Percentiles rank a stretch among this genome's conserved stretches.
These are phyloP conservation scores for Chlamydomonas urium DNA, from an alignment of 139 green algal species.

Conservation along the genomic window DNA sequence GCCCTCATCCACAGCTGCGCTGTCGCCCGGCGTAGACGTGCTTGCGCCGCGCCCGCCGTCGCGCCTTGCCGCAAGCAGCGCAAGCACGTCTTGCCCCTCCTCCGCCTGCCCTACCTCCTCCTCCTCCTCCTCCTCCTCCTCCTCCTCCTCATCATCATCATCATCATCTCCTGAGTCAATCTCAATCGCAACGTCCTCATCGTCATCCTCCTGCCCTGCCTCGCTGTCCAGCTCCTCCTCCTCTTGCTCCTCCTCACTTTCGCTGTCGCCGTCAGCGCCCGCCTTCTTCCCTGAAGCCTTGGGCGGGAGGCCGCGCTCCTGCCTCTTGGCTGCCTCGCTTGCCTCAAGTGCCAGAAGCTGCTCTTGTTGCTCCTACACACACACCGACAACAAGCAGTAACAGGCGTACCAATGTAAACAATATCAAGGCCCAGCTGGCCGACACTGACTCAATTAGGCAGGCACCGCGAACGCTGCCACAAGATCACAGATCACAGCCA, in stretches of 20 bases:
- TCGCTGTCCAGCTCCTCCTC: conserved; percentile 17
- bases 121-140: conserved; percentile 19
- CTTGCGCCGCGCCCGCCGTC: not conserved
- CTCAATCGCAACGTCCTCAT: conserved; percentile 17
- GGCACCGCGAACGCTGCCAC: too few relatives aligned
- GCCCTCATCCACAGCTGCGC: conserved; percentile 43
- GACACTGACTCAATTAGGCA: too few relatives aligned
- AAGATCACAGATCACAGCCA: too few relatives aligned
- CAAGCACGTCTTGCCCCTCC: conserved; percentile 14
- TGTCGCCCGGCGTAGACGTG: conserved; percentile 46
- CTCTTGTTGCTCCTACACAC: conserved; percentile 3
- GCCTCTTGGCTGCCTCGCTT: not conserved
- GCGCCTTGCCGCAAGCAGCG: conserved; percentile 7
- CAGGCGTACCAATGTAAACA: not conserved
- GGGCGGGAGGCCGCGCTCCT: not conserved
- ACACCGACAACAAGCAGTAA: not conserved
- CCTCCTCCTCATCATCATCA: conserved; percentile 23
- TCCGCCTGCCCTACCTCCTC: conserved; percentile 32
- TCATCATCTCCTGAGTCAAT: conserved; percentile 25
- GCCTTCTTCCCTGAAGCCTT: not conserved
- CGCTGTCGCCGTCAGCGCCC: conserved; percentile 3
- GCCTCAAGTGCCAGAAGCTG: not conserved
- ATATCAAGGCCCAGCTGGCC: too few relatives aligned
- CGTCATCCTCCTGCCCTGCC: conserved; percentile 7
- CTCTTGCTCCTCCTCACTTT: conserved; percentile 18